Conservation (phyloP, 2,329 filamentous ascomycete species). For the Aspergillus versicolor region DNA sequence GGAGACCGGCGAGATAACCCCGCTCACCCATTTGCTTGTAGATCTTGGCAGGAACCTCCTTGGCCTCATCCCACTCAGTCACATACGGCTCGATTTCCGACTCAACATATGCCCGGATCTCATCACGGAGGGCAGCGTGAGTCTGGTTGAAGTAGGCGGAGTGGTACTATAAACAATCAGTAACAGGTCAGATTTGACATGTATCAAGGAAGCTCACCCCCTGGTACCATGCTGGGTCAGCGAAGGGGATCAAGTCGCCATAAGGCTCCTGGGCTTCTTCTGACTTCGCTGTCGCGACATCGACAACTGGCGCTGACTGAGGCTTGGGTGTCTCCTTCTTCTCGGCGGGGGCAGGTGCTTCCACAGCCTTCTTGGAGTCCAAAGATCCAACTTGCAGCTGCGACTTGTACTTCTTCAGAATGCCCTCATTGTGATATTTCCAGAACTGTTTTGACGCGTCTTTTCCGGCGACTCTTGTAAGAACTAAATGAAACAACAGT, state of each 20-base stretch:
- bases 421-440: slow-evolving; percentile 63
- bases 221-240: slow-evolving; percentile 93
- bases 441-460: slow-evolving; percentile 69
- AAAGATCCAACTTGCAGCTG: slow-evolving; percentile 69
- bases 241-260: slow-evolving; percentile 85
- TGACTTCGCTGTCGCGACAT: slow-evolving; percentile 51
- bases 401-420: slow-evolving; percentile 62
- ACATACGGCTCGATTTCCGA: slow-evolving; percentile 86
- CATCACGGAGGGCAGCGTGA: slow-evolving; percentile 84
- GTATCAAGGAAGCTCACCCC: slow-evolving; percentile 60
- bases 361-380: slow-evolving; percentile 73
- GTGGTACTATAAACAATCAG: slow-evolving; percentile 65
- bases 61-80: slow-evolving; percentile 95
- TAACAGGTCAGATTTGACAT: background rate
- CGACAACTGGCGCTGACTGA: slow-evolving; percentile 52
- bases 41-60: slow-evolving; percentile 80
- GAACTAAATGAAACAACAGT: slow-evolving; percentile 45
- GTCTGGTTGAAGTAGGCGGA: slow-evolving; percentile 96
- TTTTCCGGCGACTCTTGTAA: slow-evolving; percentile 65
- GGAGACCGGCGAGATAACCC: slow-evolving; percentile 85
- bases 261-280: slow-evolving; percentile 78
- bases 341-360: slow-evolving; percentile 49
- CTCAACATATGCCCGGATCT: slow-evolving; percentile 91
- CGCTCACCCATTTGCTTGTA: slow-evolving; percentile 95
- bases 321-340: slow-evolving; percentile 55